Base-by-base conservation (phyloP, 1,284 basidiomycete genomes). In the Papiliotrema fonsecae region DNA sequence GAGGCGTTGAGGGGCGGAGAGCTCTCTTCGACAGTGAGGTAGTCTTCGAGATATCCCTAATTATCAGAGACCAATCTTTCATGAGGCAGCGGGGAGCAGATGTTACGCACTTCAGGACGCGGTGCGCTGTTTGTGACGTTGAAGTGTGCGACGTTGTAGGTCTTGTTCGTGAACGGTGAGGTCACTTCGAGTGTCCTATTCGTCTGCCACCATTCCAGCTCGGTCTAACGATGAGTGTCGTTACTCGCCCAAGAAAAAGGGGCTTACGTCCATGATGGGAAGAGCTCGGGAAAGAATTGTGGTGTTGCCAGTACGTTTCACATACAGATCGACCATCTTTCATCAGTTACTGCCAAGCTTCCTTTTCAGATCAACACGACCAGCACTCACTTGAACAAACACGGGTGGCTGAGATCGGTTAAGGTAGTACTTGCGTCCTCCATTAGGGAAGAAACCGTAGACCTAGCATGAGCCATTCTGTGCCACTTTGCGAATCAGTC, bases 331-430 rank as follows among this genome's bases (percentile, higher is more conserved):
- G n/a, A 87, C 73, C 84, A 87, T 87, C 77, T 84, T 49, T n/a
- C n/a, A n/a, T n/a, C n/a, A n/a, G n/a, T n/a, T n/a, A n/a, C n/a
- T n/a, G n/a, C n/a, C n/a, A n/a, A n/a, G n/a, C n/a, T n/a, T n/a
- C n/a, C n/a, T n/a, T n/a, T n/a, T n/a, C n/a, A n/a, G n/a, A n/a
- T n/a, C n/a, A n/a, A 22, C 16, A 39, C 22, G 11, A 14, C 2
- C 6, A 18, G 3, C 28, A n/a, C 79, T 55, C 53, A 86, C 86
- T 61, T 84, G 83, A 39, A 85, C 81, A 71, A 91, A 91, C 30
- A 93, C 66, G 3, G 91, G 90, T 9, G 91, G 90, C 69, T 96
- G 91, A 24, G 88, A 92, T 44, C 91, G 82, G 65, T 93, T 81
- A 55, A 94, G 73, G 72, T 94, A 67, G 35, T 58, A 58, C 51